Conservation (phyloP, 106 monocot species). For the Hemerocallis citrina region DNA sequence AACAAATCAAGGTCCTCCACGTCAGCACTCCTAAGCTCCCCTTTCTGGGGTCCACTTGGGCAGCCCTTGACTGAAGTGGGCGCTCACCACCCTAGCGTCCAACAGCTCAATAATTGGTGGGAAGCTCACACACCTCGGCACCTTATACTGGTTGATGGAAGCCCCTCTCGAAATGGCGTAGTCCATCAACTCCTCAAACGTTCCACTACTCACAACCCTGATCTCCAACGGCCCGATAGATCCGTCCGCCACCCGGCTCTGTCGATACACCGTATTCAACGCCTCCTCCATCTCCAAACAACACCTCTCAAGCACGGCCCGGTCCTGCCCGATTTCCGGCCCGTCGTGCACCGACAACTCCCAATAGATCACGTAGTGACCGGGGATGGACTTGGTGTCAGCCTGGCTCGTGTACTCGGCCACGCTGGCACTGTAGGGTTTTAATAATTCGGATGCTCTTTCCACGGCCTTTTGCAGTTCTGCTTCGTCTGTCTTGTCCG, state of each 20-base stretch:
- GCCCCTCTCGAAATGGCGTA: conserved; percentile 17
- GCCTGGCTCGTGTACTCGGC: conserved; percentile 27
- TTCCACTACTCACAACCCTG: conserved; percentile 20
- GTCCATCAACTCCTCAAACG: conserved; percentile 39
- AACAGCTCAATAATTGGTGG: conserved; percentile 18
- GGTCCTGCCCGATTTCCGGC: background rate
- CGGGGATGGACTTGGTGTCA: conserved; percentile 10
- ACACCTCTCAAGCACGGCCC: conserved; percentile 3
- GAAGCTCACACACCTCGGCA: conserved; percentile 20
- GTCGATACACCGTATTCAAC: conserved; percentile 24
- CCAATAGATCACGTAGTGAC: conserved; percentile 25
- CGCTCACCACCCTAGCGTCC: conserved; percentile 10
- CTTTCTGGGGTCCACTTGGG: conserved; percentile 4
- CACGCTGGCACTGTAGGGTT: conserved; percentile 8
- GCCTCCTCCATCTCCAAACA: conserved; percentile 23
- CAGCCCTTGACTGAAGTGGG: conserved; percentile 18
- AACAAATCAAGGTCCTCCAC: background rate
- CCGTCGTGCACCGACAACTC: conserved; percentile 11
- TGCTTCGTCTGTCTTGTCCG: conserved; percentile 54
- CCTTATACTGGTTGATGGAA: conserved; percentile 44
- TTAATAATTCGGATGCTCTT: conserved; percentile 25
- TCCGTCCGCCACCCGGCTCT: conserved; percentile 18
- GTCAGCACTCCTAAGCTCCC: background rate
- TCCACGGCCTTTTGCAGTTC: conserved; percentile 52
- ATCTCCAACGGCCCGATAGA: conserved; percentile 35